A percentile compares a stretch with the other conserved stretches of the same genome.
Conservation (phyloP, 768 basidiomycete species). For the Pisolithus microcarpus region DNA sequence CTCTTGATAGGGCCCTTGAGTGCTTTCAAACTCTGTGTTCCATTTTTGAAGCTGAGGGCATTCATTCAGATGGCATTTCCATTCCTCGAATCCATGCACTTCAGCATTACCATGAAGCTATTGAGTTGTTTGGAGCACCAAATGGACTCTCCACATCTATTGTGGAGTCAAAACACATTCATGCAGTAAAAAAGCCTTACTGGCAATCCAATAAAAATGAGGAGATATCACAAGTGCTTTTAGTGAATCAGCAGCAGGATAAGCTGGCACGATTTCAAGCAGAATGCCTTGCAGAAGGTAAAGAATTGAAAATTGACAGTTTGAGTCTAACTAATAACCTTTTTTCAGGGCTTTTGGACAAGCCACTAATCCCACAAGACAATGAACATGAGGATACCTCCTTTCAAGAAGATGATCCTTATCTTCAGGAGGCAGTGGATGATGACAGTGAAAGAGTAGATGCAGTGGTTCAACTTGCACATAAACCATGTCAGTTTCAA, state of each 20-base stretch:
- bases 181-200: too few species aligned
- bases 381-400: neutral
- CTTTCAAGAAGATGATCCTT: neutral
- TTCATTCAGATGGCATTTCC: neutral
- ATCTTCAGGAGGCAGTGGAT: neutral
- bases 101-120: slow-evolving; percentile 9
- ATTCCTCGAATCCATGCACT: slow-evolving; percentile 16
- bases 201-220: too few species aligned
- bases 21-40: too few species aligned
- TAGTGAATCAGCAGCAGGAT: too few species aligned
- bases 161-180: too few species aligned
- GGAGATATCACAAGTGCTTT: too few species aligned
- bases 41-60: too few species aligned
- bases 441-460: neutral
- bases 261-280: too few species aligned
- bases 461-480: neutral
- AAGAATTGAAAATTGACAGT: neutral
- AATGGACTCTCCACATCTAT: slow-evolving; percentile 17
- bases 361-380: neutral
- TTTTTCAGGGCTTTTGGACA: neutral
- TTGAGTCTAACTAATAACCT: neutral
- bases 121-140: slow-evolving; percentile 14
- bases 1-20: too few species aligned
- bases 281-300: too few species aligned
- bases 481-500: neutral